Percentiles rank a stretch among this genome's conserved stretches.
Evolutionary conservation across 2,329 filamentous ascomycete species (phyloP).

Genomic region (Hypoxylon sp.): DNA sequence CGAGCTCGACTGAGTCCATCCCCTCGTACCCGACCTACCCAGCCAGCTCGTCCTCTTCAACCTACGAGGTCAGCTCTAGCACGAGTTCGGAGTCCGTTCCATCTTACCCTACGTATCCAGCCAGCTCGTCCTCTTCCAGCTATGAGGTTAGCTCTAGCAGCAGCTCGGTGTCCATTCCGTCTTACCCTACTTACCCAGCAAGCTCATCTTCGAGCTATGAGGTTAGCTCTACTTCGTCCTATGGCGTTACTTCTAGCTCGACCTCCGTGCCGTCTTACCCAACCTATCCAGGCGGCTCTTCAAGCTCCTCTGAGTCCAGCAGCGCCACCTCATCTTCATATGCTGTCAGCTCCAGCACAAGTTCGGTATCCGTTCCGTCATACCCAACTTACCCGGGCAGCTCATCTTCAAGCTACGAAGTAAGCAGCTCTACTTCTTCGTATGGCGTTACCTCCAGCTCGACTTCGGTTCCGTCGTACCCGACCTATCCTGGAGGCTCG

Average conservation of each 20-base stretch:
- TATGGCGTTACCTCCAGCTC: slow-evolving; percentile 5
- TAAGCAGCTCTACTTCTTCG: slow-evolving; percentile 1
- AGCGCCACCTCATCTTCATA: slow-evolving; percentile 11
- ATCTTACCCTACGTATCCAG: slow-evolving; percentile 15
- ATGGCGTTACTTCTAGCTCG: background rate
- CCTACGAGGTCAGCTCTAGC: slow-evolving; percentile 11
- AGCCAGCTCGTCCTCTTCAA: slow-evolving; percentile 6
- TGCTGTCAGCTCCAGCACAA: slow-evolving; percentile 8
- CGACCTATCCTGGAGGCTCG: slow-evolving; percentile 14
- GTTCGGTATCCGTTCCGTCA: slow-evolving; percentile 11
- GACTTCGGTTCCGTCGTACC: slow-evolving; percentile 8
- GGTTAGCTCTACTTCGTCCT: slow-evolving; percentile 9
- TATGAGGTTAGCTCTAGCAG: background rate
- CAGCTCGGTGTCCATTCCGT: background rate
- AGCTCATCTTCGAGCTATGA: slow-evolving; percentile 2
- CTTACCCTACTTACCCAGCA: slow-evolving; percentile 15
- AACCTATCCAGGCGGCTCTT: background rate
- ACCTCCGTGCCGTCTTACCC: background rate
- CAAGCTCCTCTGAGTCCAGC: slow-evolving; percentile 15
- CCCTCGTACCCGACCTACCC: slow-evolving; percentile 25
- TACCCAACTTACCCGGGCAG: slow-evolving; percentile 18
- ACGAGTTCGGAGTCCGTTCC: slow-evolving; percentile 13
- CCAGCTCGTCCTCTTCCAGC: slow-evolving; percentile 3
- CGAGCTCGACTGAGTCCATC: slow-evolving; percentile 9
- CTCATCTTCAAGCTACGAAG: background rate